Percentiles rank a stretch among this genome's conserved stretches.
Evolutionary conservation across 2,329 filamentous ascomycete genomes (phyloP).

Genomic region (Phaeosphaeria sp.): DNA sequence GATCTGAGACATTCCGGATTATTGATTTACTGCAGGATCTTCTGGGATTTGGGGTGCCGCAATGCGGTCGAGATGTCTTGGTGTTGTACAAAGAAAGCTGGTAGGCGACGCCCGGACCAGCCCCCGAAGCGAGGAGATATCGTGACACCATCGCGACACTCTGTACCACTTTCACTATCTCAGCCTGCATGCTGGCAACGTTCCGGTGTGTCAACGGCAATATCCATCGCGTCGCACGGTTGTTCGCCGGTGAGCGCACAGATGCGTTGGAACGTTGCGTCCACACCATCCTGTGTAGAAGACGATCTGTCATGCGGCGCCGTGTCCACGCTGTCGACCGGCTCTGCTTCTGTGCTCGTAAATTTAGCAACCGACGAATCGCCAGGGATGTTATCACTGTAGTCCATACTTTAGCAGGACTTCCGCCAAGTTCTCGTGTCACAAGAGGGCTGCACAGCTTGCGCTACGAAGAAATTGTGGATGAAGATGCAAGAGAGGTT

Average conservation of each 20-base stretch:
- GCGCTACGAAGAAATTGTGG: no score
- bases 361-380: background rate
- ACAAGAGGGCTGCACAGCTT: no score
- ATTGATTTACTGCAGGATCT: constrained; percentile 15
- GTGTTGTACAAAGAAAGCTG: constrained; percentile 6
- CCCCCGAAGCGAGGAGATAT: constrained; percentile 8
- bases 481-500: no score
- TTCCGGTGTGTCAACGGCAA: background rate
- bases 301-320: background rate
- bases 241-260: background rate
- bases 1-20: constrained; percentile 17
- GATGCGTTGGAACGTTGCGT: background rate
- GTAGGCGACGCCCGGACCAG: constrained; percentile 11
- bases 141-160: constrained; percentile 9
- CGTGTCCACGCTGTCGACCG: background rate
- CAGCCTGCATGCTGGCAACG: constrained; percentile 1
- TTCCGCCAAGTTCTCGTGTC: no score
- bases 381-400: background rate
- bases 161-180: constrained; percentile 5
- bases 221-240: background rate
- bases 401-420: background rate
- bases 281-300: background rate
- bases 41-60: background rate
- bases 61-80: constrained; percentile 9
- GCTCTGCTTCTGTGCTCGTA: background rate